phyloP scores from a whole-genome alignment of 345 rosid species.

The Abelmoschus esculentus region DNA sequence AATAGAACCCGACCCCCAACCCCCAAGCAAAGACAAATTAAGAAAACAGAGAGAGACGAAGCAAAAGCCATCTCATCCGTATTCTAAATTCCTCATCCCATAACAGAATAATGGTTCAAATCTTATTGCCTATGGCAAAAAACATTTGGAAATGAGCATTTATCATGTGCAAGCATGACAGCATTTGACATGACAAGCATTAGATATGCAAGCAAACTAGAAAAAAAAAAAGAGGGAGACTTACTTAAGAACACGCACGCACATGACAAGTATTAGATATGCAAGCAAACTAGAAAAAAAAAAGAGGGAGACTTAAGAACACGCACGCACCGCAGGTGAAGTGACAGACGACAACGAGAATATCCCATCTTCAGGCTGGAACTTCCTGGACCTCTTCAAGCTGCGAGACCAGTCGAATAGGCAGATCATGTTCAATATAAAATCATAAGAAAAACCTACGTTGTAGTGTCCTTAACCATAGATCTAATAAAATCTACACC shows the following conservation, averaged over 20 bases:
- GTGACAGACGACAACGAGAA: conserved; percentile 90
- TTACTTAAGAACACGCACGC: conserved; percentile 23
- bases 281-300: neutral
- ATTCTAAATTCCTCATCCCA: neutral
- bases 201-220: neutral
- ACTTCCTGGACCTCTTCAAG: conserved; percentile 9
- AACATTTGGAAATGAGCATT: neutral
- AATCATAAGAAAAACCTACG: neutral
- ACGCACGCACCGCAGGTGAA: conserved; percentile 72
- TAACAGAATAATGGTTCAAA: neutral
- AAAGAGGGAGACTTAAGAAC: neutral
- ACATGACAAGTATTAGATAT: conserved; percentile 19
- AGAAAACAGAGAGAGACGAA: neutral
- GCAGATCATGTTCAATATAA: neutral
- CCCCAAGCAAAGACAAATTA: neutral
- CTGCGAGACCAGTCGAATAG: neutral
- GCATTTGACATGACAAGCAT: neutral
- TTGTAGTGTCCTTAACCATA: too few relatives aligned
- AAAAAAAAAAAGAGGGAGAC: neutral
- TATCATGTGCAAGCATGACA: neutral
- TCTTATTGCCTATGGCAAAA: neutral
- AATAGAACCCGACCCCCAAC: neutral
- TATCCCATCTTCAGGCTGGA: conserved; percentile 62
- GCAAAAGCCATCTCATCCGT: neutral
- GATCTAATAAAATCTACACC: too few relatives aligned